Base-by-base conservation (phyloP, 176 grass and related monocot genomes). In the Oryza glaberrima region DNA sequence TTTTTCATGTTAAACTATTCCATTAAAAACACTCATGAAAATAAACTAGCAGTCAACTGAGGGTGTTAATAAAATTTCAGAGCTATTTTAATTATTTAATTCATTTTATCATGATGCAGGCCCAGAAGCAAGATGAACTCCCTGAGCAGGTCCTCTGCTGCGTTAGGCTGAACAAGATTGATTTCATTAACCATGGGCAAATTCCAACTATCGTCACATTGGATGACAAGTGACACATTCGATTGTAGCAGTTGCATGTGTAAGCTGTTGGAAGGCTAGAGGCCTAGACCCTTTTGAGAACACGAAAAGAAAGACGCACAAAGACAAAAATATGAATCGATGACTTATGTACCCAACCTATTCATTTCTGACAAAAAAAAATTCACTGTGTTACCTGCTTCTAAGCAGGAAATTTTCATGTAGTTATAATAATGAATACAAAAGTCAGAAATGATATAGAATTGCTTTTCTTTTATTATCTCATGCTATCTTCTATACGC, bases 81-180 rank as follows among this genome's bases (percentile, higher is more conserved):
- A 35, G 44, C 40, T 11, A 30, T 48, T 2, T 25, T 7, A 71
- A 49, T 84, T 25, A 30, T 43, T 17, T 54, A 65, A 13, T 25
- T 67, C 1, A 60, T 12, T 78, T 73, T 44, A 43, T 23, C 0
- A 2, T 69, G 5, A 25, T 88, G 78, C 91, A 99, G 93, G 90
- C 91, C 76, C 96, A 99, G 60, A 99, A 94, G 86, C 91, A 90
- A 75, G 91, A 94, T 36, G 93, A 99, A 75, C 93, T 99, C 26
- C 93, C 96, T 75, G 96, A 99, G 78, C 96, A 99, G 75, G 91
- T 99, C 65, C 90, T 96, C 11, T 99, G 93, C 73, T 90, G 93
- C 4, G 83, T 96, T 69, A 96, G 96, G 76, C 81, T 99, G 67
- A 91, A 96, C 90, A 99, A 91, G 94, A 94, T 99, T 20, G 91